Percentiles rank a stretch among this genome's conserved stretches.
Conservation (phyloP, 208 protist genomes). For the Acanthamoeba rhysodes region DNA sequence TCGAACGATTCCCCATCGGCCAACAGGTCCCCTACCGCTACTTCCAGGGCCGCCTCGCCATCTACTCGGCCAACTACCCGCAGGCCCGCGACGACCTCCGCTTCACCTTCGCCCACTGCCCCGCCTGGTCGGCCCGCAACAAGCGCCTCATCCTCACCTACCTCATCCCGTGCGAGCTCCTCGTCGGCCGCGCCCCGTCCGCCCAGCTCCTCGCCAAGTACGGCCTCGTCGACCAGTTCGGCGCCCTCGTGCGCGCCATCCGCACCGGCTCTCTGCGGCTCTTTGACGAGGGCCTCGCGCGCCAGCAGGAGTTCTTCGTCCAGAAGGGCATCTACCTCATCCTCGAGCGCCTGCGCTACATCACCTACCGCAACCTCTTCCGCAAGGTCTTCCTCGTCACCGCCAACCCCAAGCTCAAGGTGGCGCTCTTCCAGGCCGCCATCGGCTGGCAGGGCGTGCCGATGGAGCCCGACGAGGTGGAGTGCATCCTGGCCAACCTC, state of each 20-base stretch:
- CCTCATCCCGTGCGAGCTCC: constrained; percentile 75
- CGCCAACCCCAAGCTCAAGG: neutral
- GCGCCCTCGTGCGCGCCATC: constrained; percentile 65
- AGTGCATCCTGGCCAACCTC: constrained; percentile 82
- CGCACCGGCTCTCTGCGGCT: constrained; percentile 53
- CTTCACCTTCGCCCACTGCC: constrained; percentile 66
- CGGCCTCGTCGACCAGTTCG: constrained; percentile 55
- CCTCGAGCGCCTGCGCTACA: constrained; percentile 69
- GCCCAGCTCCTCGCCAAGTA: constrained; percentile 74
- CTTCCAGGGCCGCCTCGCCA: constrained; percentile 56
- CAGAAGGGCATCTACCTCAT: constrained; percentile 78
- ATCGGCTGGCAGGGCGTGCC: constrained; percentile 21
- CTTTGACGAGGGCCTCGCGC: constrained; percentile 38
- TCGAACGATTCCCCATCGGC: constrained; percentile 53
- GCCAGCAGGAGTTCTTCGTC: constrained; percentile 73
- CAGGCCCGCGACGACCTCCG: constrained; percentile 71
- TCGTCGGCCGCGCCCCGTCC: constrained; percentile 33
- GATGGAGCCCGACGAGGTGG: constrained; percentile 78
- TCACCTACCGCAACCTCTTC: constrained; percentile 82
- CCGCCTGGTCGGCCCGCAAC: neutral
- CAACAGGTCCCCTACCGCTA: constrained; percentile 75
- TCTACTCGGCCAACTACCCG: constrained; percentile 63
- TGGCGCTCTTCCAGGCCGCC: constrained; percentile 33
- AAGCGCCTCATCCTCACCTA: constrained; percentile 79
- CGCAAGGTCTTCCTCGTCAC: neutral